A percentile compares a stretch with the other conserved stretches of the same genome.
phyloP scores from a whole-genome alignment of 139 green algal species.

The Diplosphaera chodatii region DNA sequence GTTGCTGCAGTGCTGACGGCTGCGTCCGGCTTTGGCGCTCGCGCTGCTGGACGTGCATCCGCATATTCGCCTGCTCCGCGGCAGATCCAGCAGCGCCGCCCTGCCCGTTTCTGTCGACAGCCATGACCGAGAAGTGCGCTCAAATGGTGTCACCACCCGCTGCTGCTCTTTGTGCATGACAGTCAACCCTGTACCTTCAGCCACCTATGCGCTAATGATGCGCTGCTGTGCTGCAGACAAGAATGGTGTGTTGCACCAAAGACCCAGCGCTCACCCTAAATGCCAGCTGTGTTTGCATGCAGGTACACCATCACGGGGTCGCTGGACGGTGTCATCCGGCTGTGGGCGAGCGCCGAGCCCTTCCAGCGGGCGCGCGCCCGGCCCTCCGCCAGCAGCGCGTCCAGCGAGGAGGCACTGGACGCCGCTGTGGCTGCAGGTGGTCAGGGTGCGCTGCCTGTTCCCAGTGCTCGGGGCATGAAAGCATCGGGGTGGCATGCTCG shows the following conservation, averaged over 20 bases:
- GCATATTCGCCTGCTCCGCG: constrained; percentile 23
- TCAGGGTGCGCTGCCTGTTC: neutral
- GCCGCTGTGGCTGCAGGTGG: neutral
- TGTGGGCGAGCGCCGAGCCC: constrained; percentile 38
- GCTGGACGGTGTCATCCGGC: constrained; percentile 28
- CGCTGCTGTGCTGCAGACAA: too few relatives aligned
- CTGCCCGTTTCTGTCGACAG: constrained; percentile 4
- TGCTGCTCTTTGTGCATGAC: too few relatives aligned
- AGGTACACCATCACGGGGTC: constrained; percentile 15
- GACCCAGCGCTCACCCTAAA: too few relatives aligned
- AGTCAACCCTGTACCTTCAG: too few relatives aligned
- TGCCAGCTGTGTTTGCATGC: neutral
- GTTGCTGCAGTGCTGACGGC: constrained; percentile 57
- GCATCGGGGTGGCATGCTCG: too few relatives aligned
- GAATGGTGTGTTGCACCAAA: too few relatives aligned
- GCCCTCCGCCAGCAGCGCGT: neutral
- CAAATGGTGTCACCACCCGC: too few relatives aligned
- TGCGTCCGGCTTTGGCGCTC: constrained; percentile 70
- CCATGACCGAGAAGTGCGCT: constrained; percentile 18
- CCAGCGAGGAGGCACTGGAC: neutral
- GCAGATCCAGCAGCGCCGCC: neutral
- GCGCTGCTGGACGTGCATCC: constrained; percentile 39
- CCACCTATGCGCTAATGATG: too few relatives aligned
- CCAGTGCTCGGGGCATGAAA: too few relatives aligned
- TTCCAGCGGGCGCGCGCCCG: neutral